Evolutionary conservation across 208 protist species (phyloP), one percentile per base, ranked within the genome.

Genomic region (Leishmania major): DNA sequence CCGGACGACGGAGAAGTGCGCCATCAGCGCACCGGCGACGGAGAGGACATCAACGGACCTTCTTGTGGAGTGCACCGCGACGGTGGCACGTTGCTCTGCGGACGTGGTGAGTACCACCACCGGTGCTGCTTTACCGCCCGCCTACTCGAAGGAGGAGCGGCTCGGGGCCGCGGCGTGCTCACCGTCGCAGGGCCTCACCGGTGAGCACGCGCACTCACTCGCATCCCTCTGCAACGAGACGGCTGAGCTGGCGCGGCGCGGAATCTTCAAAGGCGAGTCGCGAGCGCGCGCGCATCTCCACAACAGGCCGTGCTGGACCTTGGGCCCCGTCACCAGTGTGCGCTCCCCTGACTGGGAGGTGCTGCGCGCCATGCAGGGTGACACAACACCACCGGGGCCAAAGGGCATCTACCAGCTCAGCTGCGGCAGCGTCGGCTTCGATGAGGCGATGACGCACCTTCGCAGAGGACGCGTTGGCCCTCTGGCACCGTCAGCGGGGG

Each of bases 321-420:
- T 78, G 6, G 77, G 15, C n/a, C 31, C 62, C 31, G 47, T 80
- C 4, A 31, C 43, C 31, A 15, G 31, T 22, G 77, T 80, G 40
- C 45, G 47, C 47, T 80, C 77, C 45, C 77, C 77, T 1, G 64
- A 80, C 62, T 80, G 77, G 77, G 45, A 49, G 31, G 77, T 40
- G n/a, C 49, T 80, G 19, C 53, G 17, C 25, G 62, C 49, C 17
- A 45, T 28, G 77, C 43, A 73, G 17, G 28, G 22, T 22, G 77
- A 51, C 19, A 40, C 3, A 51, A 6, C 55, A 72, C 28, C 62
- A n/a, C 40, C 25, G 47, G 19, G 47, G 31, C 47, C 47, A 28
- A 1, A 40, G 0, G 77, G 60, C 60, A 37, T 80, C 77, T 80
- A 73, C 62, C 37, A 59, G 59, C 2, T 37, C 62, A 55, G 55